Base-by-base conservation (phyloP, 139 green algal genomes). In the Micractinium sp. region DNA sequence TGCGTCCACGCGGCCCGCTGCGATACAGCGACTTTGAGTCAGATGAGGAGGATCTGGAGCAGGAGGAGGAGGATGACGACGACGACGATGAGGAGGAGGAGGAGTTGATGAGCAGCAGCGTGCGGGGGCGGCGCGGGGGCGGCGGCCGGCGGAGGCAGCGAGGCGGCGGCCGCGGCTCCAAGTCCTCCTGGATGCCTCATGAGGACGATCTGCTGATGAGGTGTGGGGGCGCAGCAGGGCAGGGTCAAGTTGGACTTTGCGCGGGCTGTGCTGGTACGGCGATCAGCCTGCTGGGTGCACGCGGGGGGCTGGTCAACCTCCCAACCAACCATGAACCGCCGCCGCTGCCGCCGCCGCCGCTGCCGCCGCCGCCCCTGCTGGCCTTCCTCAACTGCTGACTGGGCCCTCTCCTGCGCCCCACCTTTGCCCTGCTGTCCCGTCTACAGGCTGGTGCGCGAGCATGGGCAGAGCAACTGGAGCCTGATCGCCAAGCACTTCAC, bases 391-490 rank as follows among this genome's bases (percentile, higher is more conserved):
- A 56, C 9, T 56, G 47, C 47, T 56, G 47, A 56, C 47, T 56
- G 47, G 47, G 47, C 12, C 33, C 74, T 47, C 14, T 25, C 31
- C 71, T 23, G 22, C 63, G 2, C 71, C 31, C 31, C 7, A 39
- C 3, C 74, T 47, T 19, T 53, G 74, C 16, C 35, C 12, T 29
- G 47, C 2, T 15, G 35, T 35, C 25, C 13, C 47, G 0, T 47
- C 16, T 81, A 69, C 91, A 97, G 94, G 90, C 88, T 97, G 56
- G 95, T 97, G 27, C 33, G 92, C 0, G 84, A 96, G 85, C 85
- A 95, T n/a, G 94, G 95, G 3, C 89, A 96, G 79, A 94, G 94
- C 67, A 94, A 94, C 86, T 97, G 95, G 95, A 94, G 85, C 85
- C 47, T 61, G 41, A 96, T 97, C 22, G 94, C 95, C 0, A 87